phyloP scores from a whole-genome alignment of 2,329 filamentous ascomycete genomes.

The Talaromyces sp. region DNA sequence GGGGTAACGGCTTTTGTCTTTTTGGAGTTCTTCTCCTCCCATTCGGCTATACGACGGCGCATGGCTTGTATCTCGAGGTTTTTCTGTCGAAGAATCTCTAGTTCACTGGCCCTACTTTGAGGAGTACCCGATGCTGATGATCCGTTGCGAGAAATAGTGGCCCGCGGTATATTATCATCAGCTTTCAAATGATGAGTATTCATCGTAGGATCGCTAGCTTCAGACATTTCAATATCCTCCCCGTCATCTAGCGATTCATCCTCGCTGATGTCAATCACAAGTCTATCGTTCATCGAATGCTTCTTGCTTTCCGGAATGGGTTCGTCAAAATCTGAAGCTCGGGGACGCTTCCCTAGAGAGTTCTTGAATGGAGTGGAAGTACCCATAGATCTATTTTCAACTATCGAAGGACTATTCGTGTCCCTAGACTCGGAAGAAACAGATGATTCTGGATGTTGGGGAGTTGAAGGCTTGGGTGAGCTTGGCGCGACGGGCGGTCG shows the following conservation, averaged over 20 bases:
- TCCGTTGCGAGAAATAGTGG: constrained; percentile 18
- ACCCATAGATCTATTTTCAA: constrained; percentile 5
- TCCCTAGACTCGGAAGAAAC: constrained; percentile 23
- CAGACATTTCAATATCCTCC: constrained; percentile 29
- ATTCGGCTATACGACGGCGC: constrained; percentile 50
- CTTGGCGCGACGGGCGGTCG: constrained; percentile 35
- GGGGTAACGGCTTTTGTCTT: constrained; percentile 40
- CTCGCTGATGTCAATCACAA: constrained; percentile 85
- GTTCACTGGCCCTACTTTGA: constrained; percentile 37
- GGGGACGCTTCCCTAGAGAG: constrained; percentile 54
- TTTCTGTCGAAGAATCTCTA: constrained; percentile 47
- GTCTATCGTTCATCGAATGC: constrained; percentile 56
- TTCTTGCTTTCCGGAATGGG: constrained; percentile 53
- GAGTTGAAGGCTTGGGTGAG: constrained; percentile 14
- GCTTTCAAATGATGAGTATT: background rate
- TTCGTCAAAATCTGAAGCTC: constrained; percentile 70
- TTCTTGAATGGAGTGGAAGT: constrained; percentile 14
- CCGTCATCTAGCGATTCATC: constrained; percentile 51
- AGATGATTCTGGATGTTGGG: constrained; percentile 53
- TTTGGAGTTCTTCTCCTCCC: constrained; percentile 36
- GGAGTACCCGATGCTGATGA: constrained; percentile 32
- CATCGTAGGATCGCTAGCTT: constrained; percentile 19
- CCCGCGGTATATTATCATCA: background rate
- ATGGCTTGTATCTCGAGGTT: constrained; percentile 49
- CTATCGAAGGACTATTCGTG: background rate